Evolutionary conservation across 257 asterid species (phyloP), one percentile per base, ranked within the genome.

Genomic region (Nicotiana tomentosiformis): DNA sequence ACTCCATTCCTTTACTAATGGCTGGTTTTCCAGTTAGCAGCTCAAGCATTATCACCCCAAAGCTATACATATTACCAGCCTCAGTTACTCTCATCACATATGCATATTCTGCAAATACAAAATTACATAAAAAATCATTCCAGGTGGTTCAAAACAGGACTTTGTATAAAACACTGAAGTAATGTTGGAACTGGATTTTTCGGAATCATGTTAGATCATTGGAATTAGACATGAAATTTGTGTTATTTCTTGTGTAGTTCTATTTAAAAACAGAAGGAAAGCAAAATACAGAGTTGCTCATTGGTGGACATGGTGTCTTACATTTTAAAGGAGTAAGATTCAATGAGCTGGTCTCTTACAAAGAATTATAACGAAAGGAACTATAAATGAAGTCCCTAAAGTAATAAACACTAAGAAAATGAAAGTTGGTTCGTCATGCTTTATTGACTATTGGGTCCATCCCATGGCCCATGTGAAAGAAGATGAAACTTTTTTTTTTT

Each of bases 1-100:
- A 35, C n/a, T 33, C 81, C 14, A 18, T 37, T 58, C 84, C 84
- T 68, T 82, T 70, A 68, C 64, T 32, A 6, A 82, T 43, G 16
- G 70, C 84, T 53, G 49, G 84, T 53, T 82, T 69, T 20, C 61
- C 80, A 0, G 84, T 69, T 15, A 82, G 33, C 4, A 82, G 64
- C 70, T 69, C 84, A 4, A 82, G 80, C 70, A 82, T 46, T 23
- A 82, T 82, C 17, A 57, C 66, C 15, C 80, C 84, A 43, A 68
- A 82, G 60, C 80, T 82, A 4, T 67, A 82, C n/a, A 69, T 82
- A 55, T 82, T 82, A 77, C 84, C 80, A 7, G 84, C 76, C 30
- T 37, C 64, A 11, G 69, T 82, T 29, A 82, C 70, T 60, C 58
- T 35, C 80, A 78, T 78, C 57, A 62, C 51, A 62, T 78, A 78